Base-by-base conservation (phyloP, 768 basidiomycete genomes). In the Naganishia randhawae region DNA sequence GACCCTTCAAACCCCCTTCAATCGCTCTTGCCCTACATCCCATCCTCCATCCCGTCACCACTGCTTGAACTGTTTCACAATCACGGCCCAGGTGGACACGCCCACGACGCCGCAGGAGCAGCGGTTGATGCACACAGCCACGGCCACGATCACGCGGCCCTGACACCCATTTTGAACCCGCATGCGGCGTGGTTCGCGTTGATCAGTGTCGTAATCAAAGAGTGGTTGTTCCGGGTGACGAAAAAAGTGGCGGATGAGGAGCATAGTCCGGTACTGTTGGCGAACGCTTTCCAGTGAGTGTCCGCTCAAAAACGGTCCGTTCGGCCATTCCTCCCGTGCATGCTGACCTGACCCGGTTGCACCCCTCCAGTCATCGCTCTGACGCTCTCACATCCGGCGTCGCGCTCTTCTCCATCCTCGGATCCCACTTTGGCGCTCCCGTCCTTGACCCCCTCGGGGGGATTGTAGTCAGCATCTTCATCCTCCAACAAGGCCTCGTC, bases 151-250 rank as follows among this genome's bases (percentile, higher is more conserved):
- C 86, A 90, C 74, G 86, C 87, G 68, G 81, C 81, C n/a, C n/a
- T n/a, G 0, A 85, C 82, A 42, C 80, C 72, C 2, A 66, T 82
- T 6, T 83, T 96, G 6, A 92, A 96, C 76, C 89, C 91, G 48
- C 93, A 98, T 76, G 96, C 96, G 22, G 92, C 93, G 32, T 98
- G 94, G 93, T 94, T 97, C 74, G 96, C 96, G 9, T 86, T 86
- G 9, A 74, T 86, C 25, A 87, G 90, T 71, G 86, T 98, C 2
- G 57, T 91, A 3, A 80, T 85, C 69, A 99, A 99, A 77, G 96
- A 99, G 80, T 97, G 89, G 88, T 79, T 99, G 14, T 98, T 95
- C 80, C 83, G 93, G 50, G 82, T 88, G 52, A 98, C 93, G 53
- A 89, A 89, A 76, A 85, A 84, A 65, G 94, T 99, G 33, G 96